Conservation (phyloP, 257 asterid genomes). For the Oldenlandia corymbosa region DNA sequence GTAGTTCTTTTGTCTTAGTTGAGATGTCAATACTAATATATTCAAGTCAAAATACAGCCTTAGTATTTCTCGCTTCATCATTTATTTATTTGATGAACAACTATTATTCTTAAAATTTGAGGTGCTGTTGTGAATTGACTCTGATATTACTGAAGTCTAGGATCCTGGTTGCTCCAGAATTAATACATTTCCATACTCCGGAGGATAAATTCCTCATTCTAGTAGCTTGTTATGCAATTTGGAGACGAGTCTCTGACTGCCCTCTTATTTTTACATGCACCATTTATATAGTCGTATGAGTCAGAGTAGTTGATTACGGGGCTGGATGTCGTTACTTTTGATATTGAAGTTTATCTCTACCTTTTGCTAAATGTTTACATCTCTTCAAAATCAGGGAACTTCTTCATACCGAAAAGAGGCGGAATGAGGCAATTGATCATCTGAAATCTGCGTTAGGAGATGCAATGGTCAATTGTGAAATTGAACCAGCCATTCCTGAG, state of each 20-base stretch:
- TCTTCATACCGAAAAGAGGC: conserved; percentile 49
- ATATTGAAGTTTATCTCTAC: not conserved
- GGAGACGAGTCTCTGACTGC: not conserved
- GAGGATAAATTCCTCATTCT: no score
- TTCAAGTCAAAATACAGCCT: no score
- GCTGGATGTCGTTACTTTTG: not conserved
- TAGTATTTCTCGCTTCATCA: no score
- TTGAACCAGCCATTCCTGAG: conserved; percentile 55
- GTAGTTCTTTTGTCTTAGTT: no score
- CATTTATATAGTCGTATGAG: not conserved
- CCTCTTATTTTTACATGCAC: not conserved
- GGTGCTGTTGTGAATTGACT: not conserved
- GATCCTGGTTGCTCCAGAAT: not conserved
- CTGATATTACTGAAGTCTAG: not conserved
- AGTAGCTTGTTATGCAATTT: not conserved
- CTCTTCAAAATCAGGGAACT: conserved; percentile 39
- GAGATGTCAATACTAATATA: no score
- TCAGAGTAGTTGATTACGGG: not conserved
- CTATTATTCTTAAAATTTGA: not conserved
- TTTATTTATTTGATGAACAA: not conserved
- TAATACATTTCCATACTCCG: not conserved
- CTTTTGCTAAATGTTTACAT: not conserved
- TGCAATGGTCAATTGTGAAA: conserved; percentile 57
- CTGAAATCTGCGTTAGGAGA: conserved; percentile 46
- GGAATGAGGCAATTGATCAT: conserved; percentile 36